These are phyloP conservation scores for Acanthamoeba comandoni DNA, from an alignment of 208 protist species.

Conservation along the genomic window DNA sequence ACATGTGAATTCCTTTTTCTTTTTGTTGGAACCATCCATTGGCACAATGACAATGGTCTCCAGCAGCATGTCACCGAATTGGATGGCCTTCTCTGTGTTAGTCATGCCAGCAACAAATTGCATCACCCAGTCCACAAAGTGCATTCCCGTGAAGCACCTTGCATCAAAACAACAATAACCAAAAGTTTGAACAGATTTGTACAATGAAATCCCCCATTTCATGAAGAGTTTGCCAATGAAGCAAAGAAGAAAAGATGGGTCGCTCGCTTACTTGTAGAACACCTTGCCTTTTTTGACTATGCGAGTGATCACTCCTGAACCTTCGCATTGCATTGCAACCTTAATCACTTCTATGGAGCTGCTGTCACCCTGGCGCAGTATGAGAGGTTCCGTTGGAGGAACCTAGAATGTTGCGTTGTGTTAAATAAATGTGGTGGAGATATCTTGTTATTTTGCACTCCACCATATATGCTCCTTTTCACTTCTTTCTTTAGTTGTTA, in stretches of 20 bases:
- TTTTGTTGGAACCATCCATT: not conserved
- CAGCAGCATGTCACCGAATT: not conserved
- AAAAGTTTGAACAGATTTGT: no score
- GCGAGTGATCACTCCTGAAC: not conserved
- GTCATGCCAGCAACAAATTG: not conserved
- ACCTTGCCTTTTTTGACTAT: constrained; percentile 10
- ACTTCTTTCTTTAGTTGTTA: no score
- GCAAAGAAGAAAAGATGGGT: no score
- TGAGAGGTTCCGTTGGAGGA: not conserved
- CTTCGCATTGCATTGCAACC: not conserved
- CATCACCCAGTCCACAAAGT: constrained; percentile 32
- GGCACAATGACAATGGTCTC: not conserved
- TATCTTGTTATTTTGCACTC: no score
- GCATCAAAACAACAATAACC: not conserved
- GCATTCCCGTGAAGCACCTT: constrained; percentile 46
- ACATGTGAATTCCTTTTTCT: not conserved
- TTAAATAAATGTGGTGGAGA: not conserved
- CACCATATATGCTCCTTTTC: no score
- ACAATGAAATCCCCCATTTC: no score
- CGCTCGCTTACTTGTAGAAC: not conserved
- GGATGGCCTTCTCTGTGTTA: constrained; percentile 1
- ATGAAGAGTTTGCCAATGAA: no score
- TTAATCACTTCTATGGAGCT: constrained; percentile 13
- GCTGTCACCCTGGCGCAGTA: not conserved
- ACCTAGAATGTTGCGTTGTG: not conserved